A percentile compares a stretch with the other conserved stretches of the same genome.
Conservation (phyloP, 352 stramenopile species). For the Hyaloperonospora arabidopsidis region DNA sequence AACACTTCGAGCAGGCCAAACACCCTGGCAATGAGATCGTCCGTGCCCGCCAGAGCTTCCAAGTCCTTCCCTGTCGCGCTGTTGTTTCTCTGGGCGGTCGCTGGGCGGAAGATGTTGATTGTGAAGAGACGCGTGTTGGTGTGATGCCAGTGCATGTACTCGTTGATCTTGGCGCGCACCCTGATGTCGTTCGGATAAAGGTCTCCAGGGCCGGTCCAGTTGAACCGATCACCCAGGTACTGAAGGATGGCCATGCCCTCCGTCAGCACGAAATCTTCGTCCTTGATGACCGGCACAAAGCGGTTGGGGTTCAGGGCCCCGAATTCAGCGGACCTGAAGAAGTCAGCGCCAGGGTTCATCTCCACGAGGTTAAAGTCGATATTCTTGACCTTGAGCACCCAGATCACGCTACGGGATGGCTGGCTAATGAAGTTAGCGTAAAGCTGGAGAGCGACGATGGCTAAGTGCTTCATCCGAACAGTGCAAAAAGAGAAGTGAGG, state of each 20-base stretch:
- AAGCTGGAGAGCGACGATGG: slow-evolving; percentile 15
- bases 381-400: slow-evolving; percentile 36
- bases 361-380: slow-evolving; percentile 26
- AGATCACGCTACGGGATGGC: slow-evolving; percentile 26
- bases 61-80: slow-evolving; percentile 13
- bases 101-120: slow-evolving; percentile 32
- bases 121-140: slow-evolving; percentile 44
- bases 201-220: slow-evolving; percentile 23
- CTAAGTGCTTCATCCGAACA: slow-evolving; percentile 18
- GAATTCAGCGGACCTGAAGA: slow-evolving; percentile 30
- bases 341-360: slow-evolving; percentile 20
- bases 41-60: slow-evolving; percentile 10
- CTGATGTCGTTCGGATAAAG: slow-evolving; percentile 39
- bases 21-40: slow-evolving; percentile 22
- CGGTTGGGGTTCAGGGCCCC: slow-evolving; percentile 30
- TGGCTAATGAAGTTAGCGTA: slow-evolving; percentile 39
- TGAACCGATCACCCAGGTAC: slow-evolving; percentile 45
- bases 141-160: slow-evolving; percentile 71
- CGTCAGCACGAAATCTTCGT: slow-evolving; percentile 31
- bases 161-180: slow-evolving; percentile 49
- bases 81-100: slow-evolving; percentile 20
- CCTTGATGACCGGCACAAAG: slow-evolving; percentile 28
- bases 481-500: slow-evolving; percentile 12
- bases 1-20: slow-evolving; percentile 38
- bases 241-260: slow-evolving; percentile 42